Evolutionary conservation across 148 eudicot genomes (phyloP).

Genomic region (Heliosperma pusillum): DNA sequence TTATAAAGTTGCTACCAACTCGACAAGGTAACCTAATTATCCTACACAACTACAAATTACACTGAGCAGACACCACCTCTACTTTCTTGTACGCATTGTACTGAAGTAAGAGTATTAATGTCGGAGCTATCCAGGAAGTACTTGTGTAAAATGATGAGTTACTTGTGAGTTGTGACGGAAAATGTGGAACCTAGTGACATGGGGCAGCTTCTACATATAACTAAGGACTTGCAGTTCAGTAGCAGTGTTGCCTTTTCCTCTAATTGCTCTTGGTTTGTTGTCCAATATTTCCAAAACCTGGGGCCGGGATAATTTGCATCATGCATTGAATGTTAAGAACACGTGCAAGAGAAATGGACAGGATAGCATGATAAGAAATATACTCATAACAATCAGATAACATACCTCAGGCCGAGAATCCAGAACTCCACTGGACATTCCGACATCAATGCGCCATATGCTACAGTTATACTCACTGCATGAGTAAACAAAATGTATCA

Average conservation of each 20-base stretch:
- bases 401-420: constrained; percentile 88
- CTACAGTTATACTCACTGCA: constrained; percentile 77
- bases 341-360: background rate
- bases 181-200: background rate
- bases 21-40: background rate
- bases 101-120: background rate
- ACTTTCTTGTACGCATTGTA: background rate
- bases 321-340: background rate
- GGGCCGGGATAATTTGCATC: background rate
- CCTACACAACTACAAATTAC: background rate
- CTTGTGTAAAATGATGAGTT: background rate
- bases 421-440: constrained; percentile 98
- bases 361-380: background rate
- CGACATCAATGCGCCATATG: constrained; percentile 97
- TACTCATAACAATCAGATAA: background rate
- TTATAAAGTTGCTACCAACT: too few relatives aligned
- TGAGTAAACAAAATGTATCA: background rate
- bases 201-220: constrained; percentile 38
- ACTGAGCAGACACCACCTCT: background rate
- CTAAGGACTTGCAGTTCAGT: constrained; percentile 62
- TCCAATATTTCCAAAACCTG: constrained; percentile 88
- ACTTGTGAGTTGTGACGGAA: background rate
- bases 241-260: constrained; percentile 43
- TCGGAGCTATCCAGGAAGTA: background rate
- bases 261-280: constrained; percentile 62